Evolutionary conservation across 306 rosid genomes (phyloP).

Genomic region (Prunus davidiana): DNA sequence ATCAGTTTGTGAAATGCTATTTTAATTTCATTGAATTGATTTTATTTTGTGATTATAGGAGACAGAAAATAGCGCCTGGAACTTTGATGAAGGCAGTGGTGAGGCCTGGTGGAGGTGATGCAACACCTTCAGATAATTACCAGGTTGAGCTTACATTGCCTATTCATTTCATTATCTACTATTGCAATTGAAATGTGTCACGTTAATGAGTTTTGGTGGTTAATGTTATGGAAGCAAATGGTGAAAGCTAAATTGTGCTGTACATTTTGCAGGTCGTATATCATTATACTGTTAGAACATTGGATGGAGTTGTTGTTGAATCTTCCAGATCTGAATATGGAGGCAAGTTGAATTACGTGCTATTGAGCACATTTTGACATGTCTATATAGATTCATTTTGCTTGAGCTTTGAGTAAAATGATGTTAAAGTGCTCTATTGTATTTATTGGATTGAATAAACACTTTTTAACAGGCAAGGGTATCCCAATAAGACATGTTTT

Average conservation of each 20-base stretch:
- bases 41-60: constrained; percentile 44
- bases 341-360: constrained; percentile 51
- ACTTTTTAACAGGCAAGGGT: constrained; percentile 65
- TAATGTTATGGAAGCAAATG: background rate
- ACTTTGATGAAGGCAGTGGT: constrained; percentile 90
- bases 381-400: background rate
- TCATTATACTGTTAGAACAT: constrained; percentile 71
- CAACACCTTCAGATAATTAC: constrained; percentile 73
- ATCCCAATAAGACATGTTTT: constrained; percentile 64
- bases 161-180: background rate
- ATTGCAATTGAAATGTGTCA: background rate
- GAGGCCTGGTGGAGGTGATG: constrained; percentile 87
- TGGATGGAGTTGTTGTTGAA: constrained; percentile 87
- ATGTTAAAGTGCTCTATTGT: constrained; percentile 16
- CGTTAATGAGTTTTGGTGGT: background rate
- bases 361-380: background rate
- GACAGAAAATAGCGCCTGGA: constrained; percentile 73
- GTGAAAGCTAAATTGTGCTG: constrained; percentile 1
- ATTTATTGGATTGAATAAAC: constrained; percentile 21
- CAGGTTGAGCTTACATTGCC: constrained; percentile 53
- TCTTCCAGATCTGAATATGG: constrained; percentile 69
- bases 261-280: constrained; percentile 64
- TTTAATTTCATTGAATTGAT: constrained; percentile 2
- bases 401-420: constrained; percentile 4
- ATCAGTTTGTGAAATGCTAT: background rate